These are phyloP conservation scores for Phanerodontia chrysosporium DNA, from an alignment of 768 basidiomycete genomes.

Conservation along the genomic window DNA sequence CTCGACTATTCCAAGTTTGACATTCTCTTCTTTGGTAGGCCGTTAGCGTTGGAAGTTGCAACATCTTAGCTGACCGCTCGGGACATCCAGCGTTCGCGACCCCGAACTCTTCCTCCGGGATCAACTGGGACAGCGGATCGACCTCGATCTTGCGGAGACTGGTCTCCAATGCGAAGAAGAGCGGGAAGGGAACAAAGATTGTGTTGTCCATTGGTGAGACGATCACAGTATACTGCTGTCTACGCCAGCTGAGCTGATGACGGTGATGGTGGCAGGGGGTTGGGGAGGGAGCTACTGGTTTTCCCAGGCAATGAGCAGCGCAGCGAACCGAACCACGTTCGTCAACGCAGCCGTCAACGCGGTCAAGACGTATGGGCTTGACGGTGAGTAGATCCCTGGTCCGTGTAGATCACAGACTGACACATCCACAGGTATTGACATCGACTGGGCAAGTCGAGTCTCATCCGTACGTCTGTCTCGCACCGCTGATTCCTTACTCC, in stretches of 20 bases:
- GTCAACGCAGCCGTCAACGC: slow-evolving; percentile 49
- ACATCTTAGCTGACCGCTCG: too few relatives aligned
- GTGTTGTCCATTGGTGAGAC: slow-evolving; percentile 58
- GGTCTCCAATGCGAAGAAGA: slow-evolving; percentile 51
- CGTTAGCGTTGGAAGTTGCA: too few relatives aligned
- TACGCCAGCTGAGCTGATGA: slow-evolving; percentile 14
- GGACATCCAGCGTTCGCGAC: slow-evolving; percentile 56
- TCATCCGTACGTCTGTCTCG: not conserved
- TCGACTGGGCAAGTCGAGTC: slow-evolving; percentile 50
- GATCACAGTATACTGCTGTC: not conserved
- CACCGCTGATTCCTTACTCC: not conserved
- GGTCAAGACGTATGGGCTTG: slow-evolving; percentile 56
- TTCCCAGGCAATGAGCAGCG: slow-evolving; percentile 52
- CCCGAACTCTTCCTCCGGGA: slow-evolving; percentile 50
- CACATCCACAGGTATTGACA: slow-evolving; percentile 37
- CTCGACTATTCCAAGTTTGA: slow-evolving; percentile 66
- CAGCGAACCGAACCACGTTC: slow-evolving; percentile 51
- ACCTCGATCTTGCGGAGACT: slow-evolving; percentile 50
- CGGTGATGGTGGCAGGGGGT: slow-evolving; percentile 38
- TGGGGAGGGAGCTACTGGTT: slow-evolving; percentile 72
- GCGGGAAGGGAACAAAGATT: slow-evolving; percentile 57
- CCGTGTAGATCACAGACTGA: not conserved
- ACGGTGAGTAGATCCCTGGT: slow-evolving; percentile 35
- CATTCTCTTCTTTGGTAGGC: slow-evolving; percentile 59
- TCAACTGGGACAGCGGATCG: slow-evolving; percentile 50